phyloP scores from a whole-genome alignment of 305 asterid species.

The Fraxinus angustifolia region DNA sequence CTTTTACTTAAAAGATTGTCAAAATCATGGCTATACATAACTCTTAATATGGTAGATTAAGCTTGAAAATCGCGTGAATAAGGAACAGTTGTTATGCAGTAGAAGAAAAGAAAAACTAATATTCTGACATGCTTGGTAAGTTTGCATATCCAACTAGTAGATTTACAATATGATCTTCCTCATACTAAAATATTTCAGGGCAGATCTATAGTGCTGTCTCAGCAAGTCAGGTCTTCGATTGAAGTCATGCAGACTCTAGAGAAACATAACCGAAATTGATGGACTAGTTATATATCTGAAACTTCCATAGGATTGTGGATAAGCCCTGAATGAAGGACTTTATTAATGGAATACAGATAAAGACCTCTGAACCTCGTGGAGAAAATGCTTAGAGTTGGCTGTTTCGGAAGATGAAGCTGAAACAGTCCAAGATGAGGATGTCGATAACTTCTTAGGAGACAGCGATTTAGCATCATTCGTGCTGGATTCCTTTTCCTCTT shows the following conservation, averaged over 20 bases:
- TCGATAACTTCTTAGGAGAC: not conserved
- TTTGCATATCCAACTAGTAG: not conserved
- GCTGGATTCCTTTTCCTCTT: conserved; percentile 18
- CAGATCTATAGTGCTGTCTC: not conserved
- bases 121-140: not conserved
- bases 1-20: too few relatives aligned
- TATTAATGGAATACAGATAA: not conserved
- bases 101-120: too few relatives aligned
- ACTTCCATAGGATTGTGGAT: not conserved
- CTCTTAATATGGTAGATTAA: too few relatives aligned
- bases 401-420: conserved; percentile 9
- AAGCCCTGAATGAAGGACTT: not conserved
- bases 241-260: not conserved
- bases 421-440: not conserved
- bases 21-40: too few relatives aligned
- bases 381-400: not conserved
- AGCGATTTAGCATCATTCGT: not conserved
- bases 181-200: not conserved
- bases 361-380: not conserved
- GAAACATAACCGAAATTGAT: not conserved
- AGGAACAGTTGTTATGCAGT: too few relatives aligned
- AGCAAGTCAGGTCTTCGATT: not conserved
- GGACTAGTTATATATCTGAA: not conserved
- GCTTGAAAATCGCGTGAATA: too few relatives aligned
- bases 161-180: not conserved